Conservation (phyloP, 2,329 filamentous ascomycete species). For the Emmonsiellopsis sp. region DNA sequence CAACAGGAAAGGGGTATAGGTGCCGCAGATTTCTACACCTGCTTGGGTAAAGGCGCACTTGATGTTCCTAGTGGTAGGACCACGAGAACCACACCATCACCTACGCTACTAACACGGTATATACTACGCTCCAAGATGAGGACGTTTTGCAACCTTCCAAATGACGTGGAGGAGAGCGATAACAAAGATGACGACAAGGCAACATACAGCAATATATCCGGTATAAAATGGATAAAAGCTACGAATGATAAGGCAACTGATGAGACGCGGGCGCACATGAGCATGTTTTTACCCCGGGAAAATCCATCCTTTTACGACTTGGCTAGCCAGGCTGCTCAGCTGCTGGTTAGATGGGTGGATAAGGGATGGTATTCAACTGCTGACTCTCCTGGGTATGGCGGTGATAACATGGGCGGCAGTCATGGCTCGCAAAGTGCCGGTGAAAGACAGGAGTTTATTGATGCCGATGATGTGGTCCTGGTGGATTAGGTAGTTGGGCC, state of each 20-base stretch:
- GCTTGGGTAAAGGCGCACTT: slow-evolving; percentile 60
- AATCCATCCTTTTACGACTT: slow-evolving; percentile 38
- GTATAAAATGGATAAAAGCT: slow-evolving; percentile 56
- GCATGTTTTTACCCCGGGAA: slow-evolving; percentile 37
- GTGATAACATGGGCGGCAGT: slow-evolving; percentile 8
- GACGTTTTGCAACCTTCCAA: slow-evolving; percentile 81
- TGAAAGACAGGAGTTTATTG: slow-evolving; percentile 20
- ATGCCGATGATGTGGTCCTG: slow-evolving; percentile 28
- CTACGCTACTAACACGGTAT: slow-evolving; percentile 24
- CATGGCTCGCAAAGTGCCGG: slow-evolving; percentile 2
- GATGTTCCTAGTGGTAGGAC: slow-evolving; percentile 14
- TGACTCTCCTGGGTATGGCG: slow-evolving; percentile 14
- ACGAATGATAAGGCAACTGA: slow-evolving; percentile 72
- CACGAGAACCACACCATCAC: slow-evolving; percentile 17
- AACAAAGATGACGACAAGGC: slow-evolving; percentile 20
- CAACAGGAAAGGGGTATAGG: slow-evolving; percentile 59
- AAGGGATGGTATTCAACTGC: slow-evolving; percentile 30
- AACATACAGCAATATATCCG: slow-evolving; percentile 21
- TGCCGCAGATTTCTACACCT: slow-evolving; percentile 80
- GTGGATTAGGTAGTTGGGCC: slow-evolving; percentile 17
- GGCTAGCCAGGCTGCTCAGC: slow-evolving; percentile 28
- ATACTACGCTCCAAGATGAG: slow-evolving; percentile 49
- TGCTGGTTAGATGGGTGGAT: slow-evolving; percentile 32
- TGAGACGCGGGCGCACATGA: slow-evolving; percentile 69
- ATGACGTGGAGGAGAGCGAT: slow-evolving; percentile 32